Evolutionary conservation across 495 filamentous ascomycete genomes (phyloP), one percentile per base, ranked within the genome.

Genomic region (Aspergillus sclerotioniger): DNA sequence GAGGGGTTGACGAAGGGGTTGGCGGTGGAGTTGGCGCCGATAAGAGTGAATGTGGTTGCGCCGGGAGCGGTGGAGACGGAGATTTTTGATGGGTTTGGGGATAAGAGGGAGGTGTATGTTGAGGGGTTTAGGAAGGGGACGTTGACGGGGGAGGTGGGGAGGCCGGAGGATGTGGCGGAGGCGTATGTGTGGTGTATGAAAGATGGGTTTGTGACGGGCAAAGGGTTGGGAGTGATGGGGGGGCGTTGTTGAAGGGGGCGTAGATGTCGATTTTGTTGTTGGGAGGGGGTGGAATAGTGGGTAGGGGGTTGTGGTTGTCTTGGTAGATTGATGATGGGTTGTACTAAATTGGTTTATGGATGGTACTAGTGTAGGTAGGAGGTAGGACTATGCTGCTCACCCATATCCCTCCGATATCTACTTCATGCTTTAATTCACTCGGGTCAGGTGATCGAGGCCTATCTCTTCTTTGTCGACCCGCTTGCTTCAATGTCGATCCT

Each of bases 131-230:
- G 51, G 51, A 52, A 58, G 37, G 62, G 60, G 54, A 65, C 62
- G 46, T 65, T 80, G 25, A 81, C 78, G 3, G 77, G 78, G 8
- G 63, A 68, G 57, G 60, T 82, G 31, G 87, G 75, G 0, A 59
- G 55, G 59, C 74, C 80, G 10, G 80, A 81, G 63, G 84, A 88
- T 67, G 75, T 83, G 4, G 86, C 82, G 0, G 84, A 89, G 75
- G 77, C 81, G 33, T 89, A 88, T 73, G 39, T 87, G 43, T 88
- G 82, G 66, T 67, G 81, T 8, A 82, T 89, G 83, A 82, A 79
- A 65, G 84, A 89, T 71, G 58, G 59, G 35, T 80, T 78, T 68
- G 71, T 68, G 15, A 84, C 82, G 10, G 84, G 15, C 70, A 66
- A 1, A 60, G 67, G 20, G 61, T 82, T 35, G 61, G 70, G 39